Evolutionary conservation across 495 filamentous ascomycete genomes (phyloP).

Genomic region (Penicillium pancosmium): DNA sequence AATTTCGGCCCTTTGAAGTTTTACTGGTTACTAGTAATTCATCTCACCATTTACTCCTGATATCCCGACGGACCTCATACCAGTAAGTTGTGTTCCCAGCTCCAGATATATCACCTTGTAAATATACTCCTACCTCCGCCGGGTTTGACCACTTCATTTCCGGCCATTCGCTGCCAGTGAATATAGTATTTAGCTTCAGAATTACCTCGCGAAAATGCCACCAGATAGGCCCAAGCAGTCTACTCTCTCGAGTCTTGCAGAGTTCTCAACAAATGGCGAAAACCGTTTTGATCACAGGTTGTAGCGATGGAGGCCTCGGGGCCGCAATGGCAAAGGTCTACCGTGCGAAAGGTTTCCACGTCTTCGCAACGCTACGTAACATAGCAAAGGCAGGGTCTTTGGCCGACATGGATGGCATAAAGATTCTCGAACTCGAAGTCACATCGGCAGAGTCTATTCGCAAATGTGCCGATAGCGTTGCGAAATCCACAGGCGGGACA

Average conservation of each 20-base stretch:
- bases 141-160: not conserved
- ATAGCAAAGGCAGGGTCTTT: conserved; percentile 6
- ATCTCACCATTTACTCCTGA: not conserved
- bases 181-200: not conserved
- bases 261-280: not conserved
- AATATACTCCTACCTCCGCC: not conserved
- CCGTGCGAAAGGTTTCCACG: conserved; percentile 7
- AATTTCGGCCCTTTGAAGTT: not conserved
- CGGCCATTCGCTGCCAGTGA: not conserved
- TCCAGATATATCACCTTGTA: not conserved
- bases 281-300: conserved; percentile 12
- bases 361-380: conserved; percentile 11
- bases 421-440: conserved; percentile 13
- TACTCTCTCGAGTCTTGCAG: not conserved
- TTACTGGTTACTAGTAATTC: not conserved
- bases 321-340: conserved; percentile 15
- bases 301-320: conserved; percentile 16
- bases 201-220: not conserved
- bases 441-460: conserved; percentile 12
- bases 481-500: not conserved
- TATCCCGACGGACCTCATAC: not conserved
- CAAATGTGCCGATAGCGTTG: conserved; percentile 1
- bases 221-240: not conserved
- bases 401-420: conserved; percentile 1
- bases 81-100: not conserved